Conservation (phyloP, 106 monocot genomes). For the Dioscorea alata region DNA sequence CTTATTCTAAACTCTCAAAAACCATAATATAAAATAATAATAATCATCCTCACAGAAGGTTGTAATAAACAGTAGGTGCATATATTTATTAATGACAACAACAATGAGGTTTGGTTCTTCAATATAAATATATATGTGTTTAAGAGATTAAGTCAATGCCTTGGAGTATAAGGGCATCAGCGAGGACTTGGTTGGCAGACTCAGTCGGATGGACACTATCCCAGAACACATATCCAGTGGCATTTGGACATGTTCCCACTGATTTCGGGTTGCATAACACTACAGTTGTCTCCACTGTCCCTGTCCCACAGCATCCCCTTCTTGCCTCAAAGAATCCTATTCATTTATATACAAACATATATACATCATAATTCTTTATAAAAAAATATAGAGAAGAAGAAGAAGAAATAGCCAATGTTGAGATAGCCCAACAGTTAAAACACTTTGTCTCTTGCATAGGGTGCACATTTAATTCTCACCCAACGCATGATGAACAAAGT, state of each 20-base stretch:
- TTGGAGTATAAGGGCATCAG: conserved; percentile 41
- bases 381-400: too few relatives aligned
- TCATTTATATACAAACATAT: background rate
- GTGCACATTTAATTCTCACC: too few relatives aligned
- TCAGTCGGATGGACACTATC: conserved; percentile 84
- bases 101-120: background rate
- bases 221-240: conserved; percentile 80
- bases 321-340: conserved; percentile 78
- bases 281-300: conserved; percentile 59
- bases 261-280: conserved; percentile 75
- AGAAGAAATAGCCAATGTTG: too few relatives aligned
- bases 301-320: conserved; percentile 79
- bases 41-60: too few relatives aligned
- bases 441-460: too few relatives aligned
- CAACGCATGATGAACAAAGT: too few relatives aligned
- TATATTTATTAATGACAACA: too few relatives aligned
- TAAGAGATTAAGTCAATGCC: conserved; percentile 56
- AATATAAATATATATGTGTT: background rate
- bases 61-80: too few relatives aligned
- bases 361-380: too few relatives aligned
- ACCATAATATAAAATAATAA: too few relatives aligned
- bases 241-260: conserved; percentile 71
- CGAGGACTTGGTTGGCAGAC: conserved; percentile 71
- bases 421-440: too few relatives aligned
- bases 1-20: too few relatives aligned